These are phyloP conservation scores for Leccinum broughii DNA, from an alignment of 768 basidiomycete species.

Conservation along the genomic window DNA sequence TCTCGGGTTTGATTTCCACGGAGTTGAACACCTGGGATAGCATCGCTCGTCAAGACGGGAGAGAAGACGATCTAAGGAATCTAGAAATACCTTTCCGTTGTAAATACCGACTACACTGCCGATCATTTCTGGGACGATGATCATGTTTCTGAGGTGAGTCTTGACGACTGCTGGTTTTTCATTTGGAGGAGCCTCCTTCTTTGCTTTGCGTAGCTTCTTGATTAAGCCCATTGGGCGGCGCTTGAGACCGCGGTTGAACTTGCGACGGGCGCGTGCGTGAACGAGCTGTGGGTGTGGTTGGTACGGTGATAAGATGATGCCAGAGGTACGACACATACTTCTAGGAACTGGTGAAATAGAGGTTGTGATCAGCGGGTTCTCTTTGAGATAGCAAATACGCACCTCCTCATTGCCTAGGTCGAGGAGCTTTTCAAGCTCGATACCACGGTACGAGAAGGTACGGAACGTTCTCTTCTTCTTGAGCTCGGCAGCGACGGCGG, in stretches of 20 bases:
- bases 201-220: conserved; percentile 99
- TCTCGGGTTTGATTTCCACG: conserved; percentile 99
- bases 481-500: conserved; percentile 90
- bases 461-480: conserved; percentile 99
- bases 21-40: conserved; percentile 78
- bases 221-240: conserved; percentile 98
- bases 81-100: conserved; percentile 81
- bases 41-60: not conserved
- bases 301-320: conserved; percentile 4
- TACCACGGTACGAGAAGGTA: conserved; percentile 97
- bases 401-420: conserved; percentile 96
- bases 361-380: not conserved
- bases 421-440: conserved; percentile 97
- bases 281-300: conserved; percentile 67
- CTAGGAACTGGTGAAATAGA: conserved; percentile 59
- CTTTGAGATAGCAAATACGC: conserved; percentile 28
- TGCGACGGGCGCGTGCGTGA: conserved; percentile 96
- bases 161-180: conserved; percentile 99
- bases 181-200: conserved; percentile 99
- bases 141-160: conserved; percentile 99
- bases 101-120: conserved; percentile 97
- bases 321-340: conserved; percentile 50
- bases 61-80: not conserved
- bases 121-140: conserved; percentile 99
- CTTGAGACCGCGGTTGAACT: conserved; percentile 99